phyloP scores from a whole-genome alignment of 139 green algal genomes.

The Pseudopediastrum boryanum region DNA sequence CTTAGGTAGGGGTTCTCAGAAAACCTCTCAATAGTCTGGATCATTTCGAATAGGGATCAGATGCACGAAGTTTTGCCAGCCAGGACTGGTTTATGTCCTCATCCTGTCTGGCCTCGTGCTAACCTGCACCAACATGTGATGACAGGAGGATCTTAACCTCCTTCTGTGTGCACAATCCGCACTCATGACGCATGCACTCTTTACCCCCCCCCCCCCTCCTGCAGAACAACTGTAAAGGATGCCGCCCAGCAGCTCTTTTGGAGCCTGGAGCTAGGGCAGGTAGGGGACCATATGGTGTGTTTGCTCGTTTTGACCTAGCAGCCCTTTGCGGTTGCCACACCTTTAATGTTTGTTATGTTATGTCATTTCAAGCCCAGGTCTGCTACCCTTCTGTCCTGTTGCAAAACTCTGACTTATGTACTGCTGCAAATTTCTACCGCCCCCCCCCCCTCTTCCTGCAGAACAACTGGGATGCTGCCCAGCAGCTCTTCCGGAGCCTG shows the following conservation, averaged over 20 bases:
- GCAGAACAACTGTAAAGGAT: conserved; percentile 57
- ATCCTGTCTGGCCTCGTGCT: neutral
- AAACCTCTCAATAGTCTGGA: too few relatives aligned
- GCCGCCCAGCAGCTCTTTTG: conserved; percentile 59
- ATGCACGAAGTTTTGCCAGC: too few relatives aligned
- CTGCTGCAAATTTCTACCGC: neutral
- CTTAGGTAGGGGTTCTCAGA: too few relatives aligned
- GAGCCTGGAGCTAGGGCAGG: conserved; percentile 41
- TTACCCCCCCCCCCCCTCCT: neutral
- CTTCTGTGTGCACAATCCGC: neutral
- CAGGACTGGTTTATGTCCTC: neutral
- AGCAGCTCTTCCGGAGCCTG: conserved; percentile 56
- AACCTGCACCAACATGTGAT: neutral
- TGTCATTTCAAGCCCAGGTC: too few relatives aligned
- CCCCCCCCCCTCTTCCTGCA: conserved; percentile 22
- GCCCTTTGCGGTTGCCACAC: too few relatives aligned
- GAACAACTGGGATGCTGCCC: conserved; percentile 61
- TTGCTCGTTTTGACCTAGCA: too few relatives aligned
- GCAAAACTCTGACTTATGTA: too few relatives aligned
- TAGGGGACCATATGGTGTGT: too few relatives aligned
- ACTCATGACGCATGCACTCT: neutral
- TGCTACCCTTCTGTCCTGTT: too few relatives aligned
- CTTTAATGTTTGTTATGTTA: too few relatives aligned
- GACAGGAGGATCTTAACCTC: neutral
- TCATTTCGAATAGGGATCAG: too few relatives aligned